Conservation (phyloP, 2,329 filamentous ascomycete genomes). For the Talaromyces rugulosus region DNA sequence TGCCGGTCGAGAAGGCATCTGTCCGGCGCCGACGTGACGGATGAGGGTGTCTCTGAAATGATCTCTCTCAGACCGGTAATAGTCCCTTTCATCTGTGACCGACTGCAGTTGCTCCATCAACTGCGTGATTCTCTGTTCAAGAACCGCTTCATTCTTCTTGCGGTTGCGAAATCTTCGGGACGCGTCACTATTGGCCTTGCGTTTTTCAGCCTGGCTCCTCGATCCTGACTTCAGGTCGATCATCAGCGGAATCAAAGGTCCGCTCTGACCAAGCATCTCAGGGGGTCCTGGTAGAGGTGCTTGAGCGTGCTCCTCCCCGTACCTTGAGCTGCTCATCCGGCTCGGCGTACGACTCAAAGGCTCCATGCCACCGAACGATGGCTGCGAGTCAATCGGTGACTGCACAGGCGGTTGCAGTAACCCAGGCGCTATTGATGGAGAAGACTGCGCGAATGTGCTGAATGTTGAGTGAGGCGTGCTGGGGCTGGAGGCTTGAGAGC, state of each 20-base stretch:
- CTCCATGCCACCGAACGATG: constrained; percentile 24
- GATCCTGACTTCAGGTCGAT: constrained; percentile 40
- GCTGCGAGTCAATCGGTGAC: constrained; percentile 15
- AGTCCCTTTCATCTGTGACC: constrained; percentile 32
- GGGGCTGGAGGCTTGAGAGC: constrained; percentile 33
- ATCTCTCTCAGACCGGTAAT: constrained; percentile 37
- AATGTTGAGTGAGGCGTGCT: constrained; percentile 30
- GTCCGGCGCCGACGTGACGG: constrained; percentile 21
- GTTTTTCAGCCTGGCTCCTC: constrained; percentile 37
- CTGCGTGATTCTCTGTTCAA: constrained; percentile 33
- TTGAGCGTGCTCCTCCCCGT: constrained; percentile 16
- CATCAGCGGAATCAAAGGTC: constrained; percentile 32
- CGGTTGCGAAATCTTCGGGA: constrained; percentile 39
- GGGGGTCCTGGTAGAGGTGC: background rate
- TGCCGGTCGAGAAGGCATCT: constrained; percentile 27
- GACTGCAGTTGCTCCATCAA: constrained; percentile 32
- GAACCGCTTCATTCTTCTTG: constrained; percentile 37
- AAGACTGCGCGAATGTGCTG: constrained; percentile 27
- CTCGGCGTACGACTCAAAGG: constrained; percentile 22
- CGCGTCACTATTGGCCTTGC: constrained; percentile 40
- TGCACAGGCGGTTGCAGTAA: constrained; percentile 18
- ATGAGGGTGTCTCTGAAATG: constrained; percentile 34
- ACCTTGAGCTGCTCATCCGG: constrained; percentile 18
- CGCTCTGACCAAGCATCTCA: constrained; percentile 11
- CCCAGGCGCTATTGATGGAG: constrained; percentile 23